These are phyloP conservation scores for Phaffia rhodozyma DNA, from an alignment of 1,284 basidiomycete species.

Conservation along the genomic window DNA sequence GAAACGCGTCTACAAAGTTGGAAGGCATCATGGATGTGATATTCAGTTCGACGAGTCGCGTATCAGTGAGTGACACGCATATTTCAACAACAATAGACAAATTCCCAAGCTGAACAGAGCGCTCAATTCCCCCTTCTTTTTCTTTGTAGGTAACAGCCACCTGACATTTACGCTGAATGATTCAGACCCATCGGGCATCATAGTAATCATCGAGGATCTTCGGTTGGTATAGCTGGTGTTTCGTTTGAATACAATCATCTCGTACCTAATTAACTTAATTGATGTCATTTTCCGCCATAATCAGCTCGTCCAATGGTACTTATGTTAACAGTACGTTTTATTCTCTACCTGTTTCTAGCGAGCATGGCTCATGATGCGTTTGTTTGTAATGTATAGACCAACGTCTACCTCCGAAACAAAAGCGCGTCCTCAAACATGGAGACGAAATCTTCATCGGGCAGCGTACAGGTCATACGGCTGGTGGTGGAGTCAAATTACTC, in stretches of 20 bases:
- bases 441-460: slow-evolving; percentile 67
- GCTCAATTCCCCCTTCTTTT: slow-evolving; percentile 23
- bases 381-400: slow-evolving; percentile 53
- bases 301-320: slow-evolving; percentile 58
- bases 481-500: slow-evolving; percentile 34
- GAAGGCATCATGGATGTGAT: slow-evolving; percentile 37
- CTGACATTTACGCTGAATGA: slow-evolving; percentile 49
- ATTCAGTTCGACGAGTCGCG: slow-evolving; percentile 51
- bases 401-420: slow-evolving; percentile 48
- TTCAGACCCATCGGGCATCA: slow-evolving; percentile 38
- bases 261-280: not conserved
- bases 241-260: not conserved
- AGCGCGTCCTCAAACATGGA: slow-evolving; percentile 56
- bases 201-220: slow-evolving; percentile 53
- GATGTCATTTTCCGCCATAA: not conserved
- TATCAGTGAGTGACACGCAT: slow-evolving; percentile 49
- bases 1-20: not conserved
- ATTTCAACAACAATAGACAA: slow-evolving; percentile 11
- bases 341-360: not conserved
- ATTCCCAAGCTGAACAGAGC: slow-evolving; percentile 18
- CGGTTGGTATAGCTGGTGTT: slow-evolving; percentile 35
- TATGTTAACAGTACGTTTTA: slow-evolving; percentile 46
- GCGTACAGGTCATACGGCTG: slow-evolving; percentile 41
- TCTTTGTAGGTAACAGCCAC: slow-evolving; percentile 49
- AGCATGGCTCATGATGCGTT: slow-evolving; percentile 3